Evolutionary conservation across 345 rosid genomes (phyloP).

Genomic region (Moricandia arvensis): DNA sequence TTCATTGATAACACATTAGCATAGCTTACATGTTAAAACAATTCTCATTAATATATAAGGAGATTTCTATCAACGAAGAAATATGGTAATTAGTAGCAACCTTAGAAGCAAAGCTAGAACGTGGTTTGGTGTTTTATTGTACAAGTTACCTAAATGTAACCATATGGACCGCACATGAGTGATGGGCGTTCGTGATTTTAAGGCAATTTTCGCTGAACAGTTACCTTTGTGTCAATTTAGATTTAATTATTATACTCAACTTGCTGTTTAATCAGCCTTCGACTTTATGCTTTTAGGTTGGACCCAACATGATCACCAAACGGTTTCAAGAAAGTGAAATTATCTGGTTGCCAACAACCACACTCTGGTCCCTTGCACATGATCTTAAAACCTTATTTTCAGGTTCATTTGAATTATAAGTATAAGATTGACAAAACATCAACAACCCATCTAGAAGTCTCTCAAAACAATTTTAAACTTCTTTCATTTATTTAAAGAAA

Average conservation of each 20-base stretch:
- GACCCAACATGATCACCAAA: slow-evolving; percentile 23
- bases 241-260: neutral
- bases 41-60: too few species aligned
- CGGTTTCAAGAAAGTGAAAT: slow-evolving; percentile 18
- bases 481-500: neutral
- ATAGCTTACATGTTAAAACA: too few species aligned
- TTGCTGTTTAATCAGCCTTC: slow-evolving; percentile 1
- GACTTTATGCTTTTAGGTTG: slow-evolving; percentile 32
- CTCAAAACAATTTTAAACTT: slow-evolving; percentile 3
- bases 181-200: slow-evolving; percentile 9
- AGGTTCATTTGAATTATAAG: neutral
- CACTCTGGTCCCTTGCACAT: neutral
- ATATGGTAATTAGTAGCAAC: neutral
- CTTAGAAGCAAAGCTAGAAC: slow-evolving; percentile 33
- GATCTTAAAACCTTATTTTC: slow-evolving; percentile 3
- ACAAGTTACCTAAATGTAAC: slow-evolving; percentile 11
- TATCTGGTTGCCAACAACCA: slow-evolving; percentile 26
- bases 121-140: slow-evolving; percentile 11
- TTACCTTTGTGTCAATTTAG: neutral
- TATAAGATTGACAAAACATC: neutral
- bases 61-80: neutral
- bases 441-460: slow-evolving; percentile 27
- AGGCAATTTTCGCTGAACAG: slow-evolving; percentile 2
- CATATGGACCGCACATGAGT: slow-evolving; percentile 20
- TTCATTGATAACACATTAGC: too few species aligned